Evolutionary conservation across 129 eudicot genomes (phyloP).

Genomic region (Helianthus annuus): HanXRQr2.0-SUNRISE NC_035444.2:24817349-24817848

Average conservation of each 20-base stretch:
- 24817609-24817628: background rate
- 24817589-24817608: conserved; percentile 42
- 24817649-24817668: background rate
- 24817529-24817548: conserved; percentile 35
- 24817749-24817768: too few species aligned
- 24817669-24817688: conserved; percentile 12
- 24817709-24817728: too few species aligned
- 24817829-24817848: too few species aligned
- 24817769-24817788: too few species aligned
- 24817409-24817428: conserved; percentile 90
- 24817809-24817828: too few species aligned
- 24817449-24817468: conserved; percentile 58
- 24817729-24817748: too few species aligned
- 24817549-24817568: conserved; percentile 51
- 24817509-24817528: conserved; percentile 37
- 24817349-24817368: conserved; percentile 46
- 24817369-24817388: conserved; percentile 52
- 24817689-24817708: conserved; percentile 5
- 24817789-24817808: too few species aligned
- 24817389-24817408: conserved; percentile 86
- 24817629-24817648: conserved; percentile 26
- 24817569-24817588: conserved; percentile 41
- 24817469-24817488: conserved; percentile 50
- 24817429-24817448: conserved; percentile 71
- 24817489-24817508: conserved; percentile 64